Conservation (phyloP, 495 filamentous ascomycete genomes). For the Penicillium desertorum region DNA sequence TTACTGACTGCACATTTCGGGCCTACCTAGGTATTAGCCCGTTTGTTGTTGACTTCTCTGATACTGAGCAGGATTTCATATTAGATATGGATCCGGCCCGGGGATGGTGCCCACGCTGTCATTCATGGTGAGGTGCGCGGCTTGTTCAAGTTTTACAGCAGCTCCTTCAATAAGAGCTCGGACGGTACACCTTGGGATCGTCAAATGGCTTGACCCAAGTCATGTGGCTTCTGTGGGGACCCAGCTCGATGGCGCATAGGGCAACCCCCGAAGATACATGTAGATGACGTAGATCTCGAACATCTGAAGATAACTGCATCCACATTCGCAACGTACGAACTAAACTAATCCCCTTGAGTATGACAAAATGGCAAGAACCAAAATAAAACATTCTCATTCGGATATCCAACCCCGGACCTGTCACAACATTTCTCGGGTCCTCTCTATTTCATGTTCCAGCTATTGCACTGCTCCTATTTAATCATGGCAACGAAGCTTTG, state of each 20-base stretch:
- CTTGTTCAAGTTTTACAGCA: conserved; percentile 14
- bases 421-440: conserved; percentile 5
- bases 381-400: conserved; percentile 9
- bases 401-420: conserved; percentile 8
- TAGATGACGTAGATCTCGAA: background rate
- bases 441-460: conserved; percentile 14
- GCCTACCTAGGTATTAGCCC: conserved; percentile 14
- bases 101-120: conserved; percentile 13
- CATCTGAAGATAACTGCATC: background rate
- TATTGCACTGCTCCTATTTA: conserved; percentile 3
- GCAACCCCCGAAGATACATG: background rate
- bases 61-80: background rate
- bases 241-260: background rate
- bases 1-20: conserved; percentile 4
- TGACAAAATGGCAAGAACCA: conserved; percentile 8
- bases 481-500: conserved; percentile 13
- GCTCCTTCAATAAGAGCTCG: conserved; percentile 3
- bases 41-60: conserved; percentile 11
- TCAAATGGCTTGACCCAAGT: no score
- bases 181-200: no score
- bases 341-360: conserved; percentile 4
- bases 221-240: background rate
- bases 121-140: conserved; percentile 12
- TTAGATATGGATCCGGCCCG: conserved; percentile 11
- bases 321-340: conserved; percentile 3